A percentile compares a stretch with the other conserved stretches of the same genome.
Conservation (phyloP, 108 stramenopile species). For the Conticribra weissflogii region DNA sequence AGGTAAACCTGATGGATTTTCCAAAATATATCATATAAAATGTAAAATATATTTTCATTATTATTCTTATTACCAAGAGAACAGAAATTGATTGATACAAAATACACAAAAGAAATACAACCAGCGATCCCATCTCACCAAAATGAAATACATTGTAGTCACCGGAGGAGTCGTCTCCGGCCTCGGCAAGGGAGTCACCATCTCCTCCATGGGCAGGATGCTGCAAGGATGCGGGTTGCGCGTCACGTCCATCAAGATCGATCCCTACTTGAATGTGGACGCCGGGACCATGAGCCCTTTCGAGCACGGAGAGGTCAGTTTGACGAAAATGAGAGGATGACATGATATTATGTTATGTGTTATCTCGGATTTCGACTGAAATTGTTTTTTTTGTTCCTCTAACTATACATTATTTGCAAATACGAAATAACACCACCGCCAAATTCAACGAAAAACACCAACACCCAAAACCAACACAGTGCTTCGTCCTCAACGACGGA, state of each 20-base stretch:
- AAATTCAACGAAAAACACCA: constrained; percentile 6
- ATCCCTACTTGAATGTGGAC: constrained; percentile 90
- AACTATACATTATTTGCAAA: too few species aligned
- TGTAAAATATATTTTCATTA: too few species aligned
- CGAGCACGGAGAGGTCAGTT: constrained; percentile 74
- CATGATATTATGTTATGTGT: too few species aligned
- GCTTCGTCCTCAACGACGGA: constrained; percentile 87
- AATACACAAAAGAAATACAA: too few species aligned
- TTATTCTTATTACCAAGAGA: too few species aligned
- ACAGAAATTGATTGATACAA: too few species aligned
- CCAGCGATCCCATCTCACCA: constrained; percentile 1
- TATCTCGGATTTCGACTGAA: too few species aligned
- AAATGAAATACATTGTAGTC: constrained; percentile 85
- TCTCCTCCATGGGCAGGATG: constrained; percentile 86
- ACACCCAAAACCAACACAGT: constrained; percentile 8
- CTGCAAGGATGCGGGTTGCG: constrained; percentile 83
- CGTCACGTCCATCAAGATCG: constrained; percentile 92
- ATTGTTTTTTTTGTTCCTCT: too few species aligned
- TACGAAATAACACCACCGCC: neutral
- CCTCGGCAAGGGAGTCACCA: constrained; percentile 88
- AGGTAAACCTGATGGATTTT: too few species aligned
- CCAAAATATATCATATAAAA: too few species aligned
- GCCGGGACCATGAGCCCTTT: constrained; percentile 93
- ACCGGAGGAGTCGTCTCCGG: constrained; percentile 94
- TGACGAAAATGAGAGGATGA: neutral